A percentile compares a stretch with the other conserved stretches of the same genome.
phyloP scores from a whole-genome alignment of 805 yeast species.

The Scheffersomyces ergatensis region DNA sequence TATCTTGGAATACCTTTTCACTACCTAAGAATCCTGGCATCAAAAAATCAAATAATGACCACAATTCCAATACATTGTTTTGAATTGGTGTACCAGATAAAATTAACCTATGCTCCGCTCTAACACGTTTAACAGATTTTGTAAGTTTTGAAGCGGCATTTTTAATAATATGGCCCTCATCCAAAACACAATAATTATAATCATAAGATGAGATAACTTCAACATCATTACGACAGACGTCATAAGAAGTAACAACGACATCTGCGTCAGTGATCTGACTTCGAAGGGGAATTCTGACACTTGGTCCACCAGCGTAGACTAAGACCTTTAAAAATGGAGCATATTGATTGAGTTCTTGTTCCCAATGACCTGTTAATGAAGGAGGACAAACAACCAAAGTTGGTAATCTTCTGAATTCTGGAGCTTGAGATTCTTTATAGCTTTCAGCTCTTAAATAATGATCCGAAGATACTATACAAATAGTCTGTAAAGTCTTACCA shows the following conservation, averaged over 20 bases:
- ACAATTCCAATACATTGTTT: slow-evolving; percentile 90
- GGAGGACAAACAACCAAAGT: slow-evolving; percentile 94
- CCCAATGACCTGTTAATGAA: slow-evolving; percentile 98
- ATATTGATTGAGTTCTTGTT: slow-evolving; percentile 85
- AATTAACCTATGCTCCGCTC: slow-evolving; percentile 86
- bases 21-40: slow-evolving; percentile 99
- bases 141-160: slow-evolving; percentile 86
- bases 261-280: slow-evolving; percentile 58
- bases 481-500: slow-evolving; percentile 95
- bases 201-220: slow-evolving; percentile 57
- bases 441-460: slow-evolving; percentile 81
- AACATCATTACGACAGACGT: slow-evolving; percentile 91
- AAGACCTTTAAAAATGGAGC: slow-evolving; percentile 81
- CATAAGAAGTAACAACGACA: slow-evolving; percentile 91
- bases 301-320: slow-evolving; percentile 93
- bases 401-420: slow-evolving; percentile 74
- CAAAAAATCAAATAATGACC: slow-evolving; percentile 96
- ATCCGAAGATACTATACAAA: slow-evolving; percentile 95
- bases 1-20: slow-evolving; percentile 89
- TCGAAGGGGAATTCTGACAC: slow-evolving; percentile 58
- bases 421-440: slow-evolving; percentile 54
- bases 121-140: slow-evolving; percentile 76
- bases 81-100: slow-evolving; percentile 98
- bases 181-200: slow-evolving; percentile 92
- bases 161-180: slow-evolving; percentile 97